Evolutionary conservation across 495 filamentous ascomycete species (phyloP).

Genomic region (Lasiosphaeria hispida): DNA sequence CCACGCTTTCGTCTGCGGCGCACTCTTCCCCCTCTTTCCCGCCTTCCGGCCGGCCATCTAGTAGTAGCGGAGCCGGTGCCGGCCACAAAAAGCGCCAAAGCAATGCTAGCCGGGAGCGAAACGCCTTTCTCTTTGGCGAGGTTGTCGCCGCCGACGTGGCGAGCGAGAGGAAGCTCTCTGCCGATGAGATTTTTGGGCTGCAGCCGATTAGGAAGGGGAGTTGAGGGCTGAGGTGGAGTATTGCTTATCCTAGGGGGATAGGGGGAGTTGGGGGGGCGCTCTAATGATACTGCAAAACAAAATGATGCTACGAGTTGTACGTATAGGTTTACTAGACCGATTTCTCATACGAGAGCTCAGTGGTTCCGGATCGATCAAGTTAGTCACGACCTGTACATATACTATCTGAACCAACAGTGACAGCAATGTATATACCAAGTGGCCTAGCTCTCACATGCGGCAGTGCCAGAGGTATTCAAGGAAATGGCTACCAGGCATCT

Average conservation of each 20-base stretch:
- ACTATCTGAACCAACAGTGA: too few species aligned
- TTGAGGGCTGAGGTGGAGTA: background rate
- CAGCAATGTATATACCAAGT: too few species aligned
- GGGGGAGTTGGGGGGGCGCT: too few species aligned
- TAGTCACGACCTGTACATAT: too few species aligned
- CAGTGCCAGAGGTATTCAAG: too few species aligned
- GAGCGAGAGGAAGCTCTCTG: slow-evolving; percentile 24
- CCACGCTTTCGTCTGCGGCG: slow-evolving; percentile 17
- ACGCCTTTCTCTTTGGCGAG: slow-evolving; percentile 58
- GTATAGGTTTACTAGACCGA: too few species aligned
- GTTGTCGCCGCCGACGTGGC: slow-evolving; percentile 30
- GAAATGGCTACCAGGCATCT: too few species aligned
- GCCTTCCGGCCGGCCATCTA: slow-evolving; percentile 15
- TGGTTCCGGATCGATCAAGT: too few species aligned
- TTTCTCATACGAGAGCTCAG: too few species aligned
- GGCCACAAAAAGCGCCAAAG: slow-evolving; percentile 38
- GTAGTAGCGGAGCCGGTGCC: slow-evolving; percentile 8
- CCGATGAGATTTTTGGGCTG: slow-evolving; percentile 47
- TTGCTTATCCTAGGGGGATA: too few species aligned
- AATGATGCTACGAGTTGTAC: background rate
- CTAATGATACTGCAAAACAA: background rate
- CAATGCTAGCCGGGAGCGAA: slow-evolving; percentile 48
- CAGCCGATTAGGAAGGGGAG: slow-evolving; percentile 37
- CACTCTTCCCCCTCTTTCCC: slow-evolving; percentile 12
- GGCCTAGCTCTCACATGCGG: too few species aligned